Evolutionary conservation across 2,329 filamentous ascomycete genomes (phyloP), one percentile per base, ranked within the genome.

Genomic region (Aspergillus brasiliensis): DNA sequence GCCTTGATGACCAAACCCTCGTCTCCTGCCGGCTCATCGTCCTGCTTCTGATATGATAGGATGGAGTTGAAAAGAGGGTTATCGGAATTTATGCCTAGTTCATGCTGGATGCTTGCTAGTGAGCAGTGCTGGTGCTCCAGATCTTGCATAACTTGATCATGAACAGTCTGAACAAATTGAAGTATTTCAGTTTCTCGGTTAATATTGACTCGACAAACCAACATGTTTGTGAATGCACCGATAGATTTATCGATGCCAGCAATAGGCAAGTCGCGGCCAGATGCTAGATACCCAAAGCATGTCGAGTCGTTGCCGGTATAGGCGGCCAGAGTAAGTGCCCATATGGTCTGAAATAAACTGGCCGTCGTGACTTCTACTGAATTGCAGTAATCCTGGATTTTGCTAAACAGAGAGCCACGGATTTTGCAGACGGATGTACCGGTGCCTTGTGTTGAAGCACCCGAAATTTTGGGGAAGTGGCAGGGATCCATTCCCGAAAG

Each of bases 151-250:
- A 40, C 37, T 40, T 40, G 37, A 40, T 40, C 37, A 40, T 40
- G 37, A 40, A 40, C 37, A 40, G 37, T 40, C 37, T 17, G 37
- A 40, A 40, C 37, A 40, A 40, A 40, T 40, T 40, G 37, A 40
- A 40, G 37, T 40, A 40, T 40, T 40, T 8, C 37, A 8, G 37
- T 40, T 40, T 40, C 37, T 40, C 37, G 37, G 37, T 40, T 40
- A 40, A 40, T 40, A 40, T 40, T 40, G 37, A 40, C 37, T 40
- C 38, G 52, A 27, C 23, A 31, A 21, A 53, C 25, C 23, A 58
- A 40, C 48, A 58, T 46, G 47, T 58, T 58, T 38, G 51, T 58
- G n/a, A 58, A 31, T 13, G 56, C 46, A n/a, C 56, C 56, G 13
- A 28, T 25, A 10, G 38, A 27, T 17, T 31, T 31, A 1, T 42